Base-by-base conservation (phyloP, 306 rosid species). In the Astragalus membranaceus region DNA sequence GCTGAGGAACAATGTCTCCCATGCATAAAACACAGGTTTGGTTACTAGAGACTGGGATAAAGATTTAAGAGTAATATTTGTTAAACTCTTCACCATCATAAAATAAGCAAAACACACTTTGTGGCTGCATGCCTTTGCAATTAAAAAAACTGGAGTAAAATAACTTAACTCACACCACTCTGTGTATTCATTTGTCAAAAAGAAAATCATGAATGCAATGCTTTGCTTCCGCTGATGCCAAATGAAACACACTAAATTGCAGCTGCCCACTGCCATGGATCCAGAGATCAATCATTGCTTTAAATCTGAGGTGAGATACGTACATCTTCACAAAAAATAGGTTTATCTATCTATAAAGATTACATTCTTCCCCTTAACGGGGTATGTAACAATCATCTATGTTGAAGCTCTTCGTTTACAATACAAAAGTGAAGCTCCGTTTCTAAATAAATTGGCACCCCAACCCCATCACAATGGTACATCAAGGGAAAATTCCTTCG, bases 321-420 rank as follows among this genome's bases (percentile, higher is more conserved):
- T 76, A 77, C 83, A 87, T 71, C 65, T 72, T 85, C 63, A 81
- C 30, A 61, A 73, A 80, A 29, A 78, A 82, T 46, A 14, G 74
- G 30, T 26, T 26, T 26, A 80, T 49, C 69, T 73, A 79, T 70
- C 86, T 85, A 85, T 82, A 77, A 75, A 80, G 41, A 68, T 60
- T 78, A 82, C 58, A 83, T 11, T 75, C 76, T 75, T 72, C 78
- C 70, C 86, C 79, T 52, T 13, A 41, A 82, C 59, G 82, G 85
- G 83, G 73, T 80, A 75, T 73, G 81, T 20, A 54, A 70, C 84
- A 85, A 80, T 72, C 68, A 52, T 81, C 73, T 70, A 48, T 64
- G 75, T 72, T 70, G 71, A 70, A 78, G 53, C 78, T 72, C 81
- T 47, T 60, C 55, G 83, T 75, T 73, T 72, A 78, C 62, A 85